Conservation (phyloP, 2,329 filamentous ascomycete species). For the Gnomoniopsis smithogilvyi region DNA sequence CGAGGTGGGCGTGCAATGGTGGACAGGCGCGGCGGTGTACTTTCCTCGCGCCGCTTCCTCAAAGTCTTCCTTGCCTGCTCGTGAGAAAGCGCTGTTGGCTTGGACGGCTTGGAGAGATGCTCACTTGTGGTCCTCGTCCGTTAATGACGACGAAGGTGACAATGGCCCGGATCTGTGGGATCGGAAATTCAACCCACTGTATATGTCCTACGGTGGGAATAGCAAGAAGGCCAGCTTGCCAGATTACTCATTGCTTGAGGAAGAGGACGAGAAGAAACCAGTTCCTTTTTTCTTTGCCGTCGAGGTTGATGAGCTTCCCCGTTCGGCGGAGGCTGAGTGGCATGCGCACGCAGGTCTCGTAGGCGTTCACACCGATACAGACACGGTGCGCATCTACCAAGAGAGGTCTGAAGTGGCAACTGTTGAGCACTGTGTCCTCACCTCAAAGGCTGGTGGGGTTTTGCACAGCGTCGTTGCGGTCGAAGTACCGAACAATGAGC, state of each 20-base stretch:
- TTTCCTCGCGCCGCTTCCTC: conserved; percentile 44
- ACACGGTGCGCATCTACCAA: conserved; percentile 22
- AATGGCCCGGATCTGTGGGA: conserved; percentile 66
- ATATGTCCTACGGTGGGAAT: conserved; percentile 36
- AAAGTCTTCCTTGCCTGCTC: conserved; percentile 16
- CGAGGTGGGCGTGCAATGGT: conserved; percentile 69
- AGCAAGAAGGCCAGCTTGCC: conserved; percentile 38
- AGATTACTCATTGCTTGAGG: conserved; percentile 45
- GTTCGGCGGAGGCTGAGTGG: conserved; percentile 78
- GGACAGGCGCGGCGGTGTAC: conserved; percentile 74
- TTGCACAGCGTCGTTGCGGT: conserved; percentile 11
- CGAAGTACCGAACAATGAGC: background rate
- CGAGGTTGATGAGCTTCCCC: conserved; percentile 74
- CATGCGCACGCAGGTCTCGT: conserved; percentile 63
- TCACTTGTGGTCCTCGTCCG: conserved; percentile 31
- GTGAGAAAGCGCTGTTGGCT: conserved; percentile 38
- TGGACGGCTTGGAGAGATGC: conserved; percentile 45
- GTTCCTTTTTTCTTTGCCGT: conserved; percentile 70
- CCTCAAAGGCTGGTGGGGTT: background rate
- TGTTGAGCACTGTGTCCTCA: conserved; percentile 9
- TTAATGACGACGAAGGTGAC: conserved; percentile 40
- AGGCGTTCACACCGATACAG: conserved; percentile 23
- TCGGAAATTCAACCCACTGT: conserved; percentile 53
- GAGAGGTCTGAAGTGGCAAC: background rate
- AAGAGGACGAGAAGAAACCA: conserved; percentile 25